A percentile compares a stretch with the other conserved stretches of the same genome.
Conservation (phyloP, 805 yeast species). For the Candida tammaniensis region DNA sequence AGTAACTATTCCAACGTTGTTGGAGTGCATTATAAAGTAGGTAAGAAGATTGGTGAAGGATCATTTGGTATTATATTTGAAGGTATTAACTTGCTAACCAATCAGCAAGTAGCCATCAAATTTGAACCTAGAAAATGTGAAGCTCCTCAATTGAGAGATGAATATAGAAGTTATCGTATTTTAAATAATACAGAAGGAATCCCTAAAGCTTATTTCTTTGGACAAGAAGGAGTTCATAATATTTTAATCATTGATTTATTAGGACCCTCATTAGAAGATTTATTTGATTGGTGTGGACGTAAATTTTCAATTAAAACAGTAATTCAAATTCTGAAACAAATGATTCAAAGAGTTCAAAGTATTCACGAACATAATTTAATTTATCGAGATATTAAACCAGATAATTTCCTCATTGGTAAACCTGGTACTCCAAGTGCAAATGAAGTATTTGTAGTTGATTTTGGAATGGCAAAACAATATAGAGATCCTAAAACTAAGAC, state of each 20-base stretch:
- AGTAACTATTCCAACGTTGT: conserved; percentile 27
- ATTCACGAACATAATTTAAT: conserved; percentile 76
- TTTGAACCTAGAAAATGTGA: conserved; percentile 79
- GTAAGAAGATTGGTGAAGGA: conserved; percentile 84
- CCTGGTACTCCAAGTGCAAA: conserved; percentile 61
- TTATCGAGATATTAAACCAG: conserved; percentile 82
- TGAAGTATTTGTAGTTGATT: conserved; percentile 71
- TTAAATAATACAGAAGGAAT: conserved; percentile 68
- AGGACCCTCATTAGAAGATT: conserved; percentile 79
- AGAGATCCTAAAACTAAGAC: conserved; percentile 77
- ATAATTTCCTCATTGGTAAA: conserved; percentile 71
- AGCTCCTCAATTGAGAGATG: conserved; percentile 82
- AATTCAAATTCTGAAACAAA: conserved; percentile 71
- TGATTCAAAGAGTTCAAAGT: conserved; percentile 69
- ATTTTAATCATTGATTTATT: conserved; percentile 72
- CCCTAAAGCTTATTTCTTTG: conserved; percentile 82
- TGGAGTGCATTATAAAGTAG: conserved; percentile 74
- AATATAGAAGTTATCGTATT: conserved; percentile 73
- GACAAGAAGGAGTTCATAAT: conserved; percentile 81
- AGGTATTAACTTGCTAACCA: conserved; percentile 70
- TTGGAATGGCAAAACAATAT: conserved; percentile 85
- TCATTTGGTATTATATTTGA: conserved; percentile 84
- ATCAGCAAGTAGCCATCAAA: conserved; percentile 69
- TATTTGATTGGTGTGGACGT: conserved; percentile 87
- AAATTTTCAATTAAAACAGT: conserved; percentile 70